Conservation (phyloP, 2,329 filamentous ascomycete species). For the Cordyceps pruinosa region DNA sequence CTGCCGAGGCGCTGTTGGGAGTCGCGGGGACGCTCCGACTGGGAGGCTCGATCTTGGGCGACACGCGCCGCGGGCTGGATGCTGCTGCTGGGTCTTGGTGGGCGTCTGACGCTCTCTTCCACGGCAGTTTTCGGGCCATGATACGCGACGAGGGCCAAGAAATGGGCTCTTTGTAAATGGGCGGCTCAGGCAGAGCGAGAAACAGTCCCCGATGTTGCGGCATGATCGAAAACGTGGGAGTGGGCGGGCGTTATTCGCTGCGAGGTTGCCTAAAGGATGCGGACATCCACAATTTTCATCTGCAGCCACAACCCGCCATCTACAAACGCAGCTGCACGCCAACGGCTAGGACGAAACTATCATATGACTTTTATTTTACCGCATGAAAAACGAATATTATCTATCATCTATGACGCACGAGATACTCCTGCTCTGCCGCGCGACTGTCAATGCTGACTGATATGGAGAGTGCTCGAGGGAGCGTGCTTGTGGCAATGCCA, state of each 20-base stretch:
- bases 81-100: conserved; percentile 9
- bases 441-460: no score
- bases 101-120: conserved; percentile 31
- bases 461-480: no score
- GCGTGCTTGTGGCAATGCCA: background rate
- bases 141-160: background rate
- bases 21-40: background rate
- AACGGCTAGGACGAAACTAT: no score
- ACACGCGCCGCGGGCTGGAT: background rate
- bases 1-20: background rate
- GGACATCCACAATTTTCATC: background rate
- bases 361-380: no score
- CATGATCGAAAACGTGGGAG: no score
- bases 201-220: no score
- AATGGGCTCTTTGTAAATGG: background rate
- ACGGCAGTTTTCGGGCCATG: conserved; percentile 48
- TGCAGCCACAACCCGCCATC: background rate
- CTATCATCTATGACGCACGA: no score
- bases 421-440: no score
- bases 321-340: no score
- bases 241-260: background rate
- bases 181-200: background rate
- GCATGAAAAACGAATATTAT: no score
- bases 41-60: conserved; percentile 2
- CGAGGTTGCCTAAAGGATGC: background rate